Conservation (phyloP, 1,284 basidiomycete genomes). For the Quambalaria eucalypti region DNA sequence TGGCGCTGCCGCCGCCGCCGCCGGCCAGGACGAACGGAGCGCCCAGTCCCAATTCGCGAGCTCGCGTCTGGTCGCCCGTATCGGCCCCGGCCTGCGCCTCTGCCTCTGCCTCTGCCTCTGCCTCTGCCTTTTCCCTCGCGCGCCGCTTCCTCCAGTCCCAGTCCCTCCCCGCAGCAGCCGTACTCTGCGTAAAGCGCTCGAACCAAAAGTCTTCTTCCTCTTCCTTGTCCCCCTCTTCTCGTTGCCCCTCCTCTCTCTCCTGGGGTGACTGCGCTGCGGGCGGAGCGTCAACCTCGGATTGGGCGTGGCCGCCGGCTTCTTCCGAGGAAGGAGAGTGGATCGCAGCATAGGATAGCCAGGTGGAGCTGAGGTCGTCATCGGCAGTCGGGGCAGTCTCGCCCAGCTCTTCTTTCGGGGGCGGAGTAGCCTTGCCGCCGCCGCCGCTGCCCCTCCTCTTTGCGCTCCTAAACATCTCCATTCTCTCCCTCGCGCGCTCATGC, state of each 20-base stretch:
- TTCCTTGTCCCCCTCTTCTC: neutral
- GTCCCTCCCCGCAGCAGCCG: slow-evolving; percentile 37
- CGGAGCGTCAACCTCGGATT: neutral
- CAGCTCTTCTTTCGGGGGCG: neutral
- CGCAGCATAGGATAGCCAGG: neutral
- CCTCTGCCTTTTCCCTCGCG: slow-evolving; percentile 6
- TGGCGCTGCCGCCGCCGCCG: too few species aligned
- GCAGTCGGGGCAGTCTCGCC: too few species aligned
- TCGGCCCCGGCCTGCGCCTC: too few species aligned
- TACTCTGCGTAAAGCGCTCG: slow-evolving; percentile 37
- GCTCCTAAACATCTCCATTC: slow-evolving; percentile 21
- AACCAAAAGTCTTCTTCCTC: slow-evolving; percentile 34
- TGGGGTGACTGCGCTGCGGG: too few species aligned
- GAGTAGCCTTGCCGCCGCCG: too few species aligned
- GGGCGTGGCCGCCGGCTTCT: neutral
- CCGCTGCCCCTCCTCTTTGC: neutral
- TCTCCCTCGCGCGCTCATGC: slow-evolving; percentile 35
- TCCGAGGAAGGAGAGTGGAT: neutral
- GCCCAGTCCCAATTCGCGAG: too few species aligned
- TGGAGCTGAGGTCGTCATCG: neutral
- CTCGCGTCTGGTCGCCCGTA: too few species aligned
- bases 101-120: neutral
- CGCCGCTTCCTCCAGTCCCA: slow-evolving; percentile 41
- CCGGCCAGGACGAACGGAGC: too few species aligned
- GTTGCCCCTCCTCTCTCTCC: neutral